Evolutionary conservation across 305 asterid species (phyloP), one percentile per base, ranked within the genome.

Genomic region (Rubia peregrina): DNA sequence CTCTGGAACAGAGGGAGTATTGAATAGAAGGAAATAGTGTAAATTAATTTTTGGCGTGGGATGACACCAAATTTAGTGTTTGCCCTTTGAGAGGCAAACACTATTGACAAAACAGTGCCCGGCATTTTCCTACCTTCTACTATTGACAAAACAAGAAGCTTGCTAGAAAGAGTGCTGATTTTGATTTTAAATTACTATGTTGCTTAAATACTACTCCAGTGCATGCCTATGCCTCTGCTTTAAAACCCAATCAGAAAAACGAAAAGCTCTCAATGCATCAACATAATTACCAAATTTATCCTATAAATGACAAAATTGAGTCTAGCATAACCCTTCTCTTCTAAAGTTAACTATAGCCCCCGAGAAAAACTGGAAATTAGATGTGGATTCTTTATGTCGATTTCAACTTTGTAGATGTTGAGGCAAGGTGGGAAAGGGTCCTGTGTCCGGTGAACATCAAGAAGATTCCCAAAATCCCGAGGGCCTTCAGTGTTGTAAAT

Each of bases 381-480:
- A 76, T 46, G 61, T 76, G 71, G 26, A 22, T 19, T 44, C 67
- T 46, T 86, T 78, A 94, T 40, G 96, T 75, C 17, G 99, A 82
- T 85, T 94, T 94, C 86, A 91, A 79, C 89, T 93, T 93, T 76
- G 96, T 72, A 0, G 98, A 85, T 3, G 88, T 63, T 66, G 91
- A 87, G 56, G 99, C 96, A 12, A 85, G 88, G 78, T 91, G 86
- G 48, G 99, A 85, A 44, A 94, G 98, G 13, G 92, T 86, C 80
- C 82, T 91, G 77, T 94, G 98, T 69, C 99, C 99, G 10, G 88
- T 92, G 68, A 91, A 80, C 93, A 89, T 79, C 90, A 89, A 89
- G 85, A 91, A 91, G 67, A 86, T 74, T 72, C 96, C 99, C 81
- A 91, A 72, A 49, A 91, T 36, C 49, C 96, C 95, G 61, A 94